Evolutionary conservation across 176 grass and related monocot genomes (phyloP).

Genomic region (Oryza coarctata): DNA sequence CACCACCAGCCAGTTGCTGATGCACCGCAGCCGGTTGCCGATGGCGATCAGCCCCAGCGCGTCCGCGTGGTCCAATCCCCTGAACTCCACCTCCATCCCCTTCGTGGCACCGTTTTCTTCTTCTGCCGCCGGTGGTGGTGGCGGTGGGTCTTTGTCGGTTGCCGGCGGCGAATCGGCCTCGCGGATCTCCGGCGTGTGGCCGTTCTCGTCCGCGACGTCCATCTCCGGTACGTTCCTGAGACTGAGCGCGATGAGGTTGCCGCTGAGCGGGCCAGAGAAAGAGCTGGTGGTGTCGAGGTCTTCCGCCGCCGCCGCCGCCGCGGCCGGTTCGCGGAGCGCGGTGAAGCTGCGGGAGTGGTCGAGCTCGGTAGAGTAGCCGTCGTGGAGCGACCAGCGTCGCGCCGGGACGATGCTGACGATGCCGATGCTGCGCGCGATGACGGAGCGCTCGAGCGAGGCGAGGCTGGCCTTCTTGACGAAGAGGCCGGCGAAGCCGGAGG

Average conservation of each 20-base stretch:
- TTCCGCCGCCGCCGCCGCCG: constrained; percentile 3
- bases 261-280: constrained; percentile 66
- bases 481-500: constrained; percentile 78
- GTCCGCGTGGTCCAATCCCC: constrained; percentile 80
- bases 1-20: constrained; percentile 87
- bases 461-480: constrained; percentile 71
- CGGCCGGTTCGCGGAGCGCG: constrained; percentile 12
- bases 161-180: constrained; percentile 20
- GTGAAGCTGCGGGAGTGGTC: constrained; percentile 48
- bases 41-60: constrained; percentile 68
- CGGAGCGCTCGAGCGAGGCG: constrained; percentile 64
- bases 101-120: too few relatives aligned
- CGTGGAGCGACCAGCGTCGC: constrained; percentile 50
- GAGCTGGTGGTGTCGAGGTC: constrained; percentile 64
- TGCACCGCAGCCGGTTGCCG: constrained; percentile 71
- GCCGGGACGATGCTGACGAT: constrained; percentile 76
- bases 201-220: constrained; percentile 3
- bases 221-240: not conserved
- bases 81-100: constrained; percentile 62
- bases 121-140: not conserved
- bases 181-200: constrained; percentile 28
- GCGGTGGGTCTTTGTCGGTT: not conserved
- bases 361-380: constrained; percentile 66
- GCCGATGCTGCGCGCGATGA: constrained; percentile 78
- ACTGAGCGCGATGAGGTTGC: not conserved